Percentiles rank a stretch among this genome's conserved stretches.
phyloP scores from a whole-genome alignment of 768 basidiomycete species.

The Rhizopogon salebrosus region DNA sequence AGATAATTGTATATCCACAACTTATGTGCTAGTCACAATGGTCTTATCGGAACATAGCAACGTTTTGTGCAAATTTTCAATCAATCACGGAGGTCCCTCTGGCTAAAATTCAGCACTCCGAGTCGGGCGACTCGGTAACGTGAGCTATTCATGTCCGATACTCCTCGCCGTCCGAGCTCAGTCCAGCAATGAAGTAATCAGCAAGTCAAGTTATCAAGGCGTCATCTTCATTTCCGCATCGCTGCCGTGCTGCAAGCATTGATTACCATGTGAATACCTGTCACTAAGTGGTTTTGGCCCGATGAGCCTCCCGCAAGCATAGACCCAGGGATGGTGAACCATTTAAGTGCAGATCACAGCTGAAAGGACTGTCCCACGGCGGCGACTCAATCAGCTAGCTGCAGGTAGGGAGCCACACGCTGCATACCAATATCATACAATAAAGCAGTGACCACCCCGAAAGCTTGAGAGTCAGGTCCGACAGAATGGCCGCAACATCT shows the following conservation, averaged over 20 bases:
- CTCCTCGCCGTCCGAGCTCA: neutral
- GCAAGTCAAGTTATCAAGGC: no score
- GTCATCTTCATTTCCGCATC: neutral
- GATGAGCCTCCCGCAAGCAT: conserved; percentile 24
- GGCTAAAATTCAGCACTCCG: neutral
- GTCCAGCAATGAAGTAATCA: neutral
- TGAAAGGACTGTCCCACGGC: conserved; percentile 50
- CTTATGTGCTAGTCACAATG: neutral
- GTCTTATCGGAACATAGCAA: neutral
- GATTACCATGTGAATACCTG: neutral
- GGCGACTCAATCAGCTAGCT: neutral
- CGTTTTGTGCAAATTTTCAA: neutral
- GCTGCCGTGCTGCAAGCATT: neutral
- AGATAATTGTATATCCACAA: neutral
- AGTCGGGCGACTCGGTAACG: neutral
- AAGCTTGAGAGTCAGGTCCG: no score
- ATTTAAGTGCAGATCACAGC: conserved; percentile 46
- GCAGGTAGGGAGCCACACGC: neutral
- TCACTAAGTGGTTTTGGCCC: no score
- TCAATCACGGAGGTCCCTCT: neutral
- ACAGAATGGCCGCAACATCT: neutral
- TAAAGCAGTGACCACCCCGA: conserved; percentile 60
- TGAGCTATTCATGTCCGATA: neutral
- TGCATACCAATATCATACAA: conserved; percentile 49
- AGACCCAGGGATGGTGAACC: conserved; percentile 62